Base-by-base conservation (phyloP, 495 filamentous ascomycete genomes). In the Hypoxylon lienhwacheense region DNA sequence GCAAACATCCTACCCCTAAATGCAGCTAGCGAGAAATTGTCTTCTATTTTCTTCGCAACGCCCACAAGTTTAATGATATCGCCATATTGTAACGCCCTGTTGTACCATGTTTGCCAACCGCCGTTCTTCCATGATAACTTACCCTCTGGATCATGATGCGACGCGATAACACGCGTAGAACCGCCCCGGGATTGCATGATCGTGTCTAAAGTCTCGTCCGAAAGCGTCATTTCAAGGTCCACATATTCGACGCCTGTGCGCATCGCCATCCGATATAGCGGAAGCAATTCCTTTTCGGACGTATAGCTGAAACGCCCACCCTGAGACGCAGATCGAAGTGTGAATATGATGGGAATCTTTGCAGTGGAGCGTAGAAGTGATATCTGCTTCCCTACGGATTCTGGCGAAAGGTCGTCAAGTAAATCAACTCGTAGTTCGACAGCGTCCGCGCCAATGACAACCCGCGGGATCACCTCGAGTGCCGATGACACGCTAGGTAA, bases 61-160 rank as follows among this genome's bases (percentile, higher is more conserved):
- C 93, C 93, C 7, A 97, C 87, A 8, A 98, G 87, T 75, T 97
- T 99, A 75, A 96, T 89, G 41, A 96, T 76, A 70, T 97, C 91
- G 35, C 91, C 95, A 61, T 86, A 86, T 54, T 89, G 84, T 20
- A 96, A 74, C 12, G 90, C 91, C 63, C 81, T 85, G 71, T 95
- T 96, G 76, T 91, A 96, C 74, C 80, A 86, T 31, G 82, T 79
- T 41, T 90, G 81, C 93, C 91, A 97, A 20, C 87, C 90, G 45
- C 85, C 88, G 63, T 92, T 91, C 59, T 74, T 81, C 93, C 93
- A 99, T 1, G 86, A 90, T 3, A 97, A 76, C 40, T 80, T 77
- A 14, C 84, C 85, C 51, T 82, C 68, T 7, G 91, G 87, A 67
- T 97, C 93, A 65, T 97, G 92, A 70, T 97, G 92, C 0, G 92